phyloP scores from a whole-genome alignment of 2,329 filamentous ascomycete species.

The Macrophomina phaseolina region DNA sequence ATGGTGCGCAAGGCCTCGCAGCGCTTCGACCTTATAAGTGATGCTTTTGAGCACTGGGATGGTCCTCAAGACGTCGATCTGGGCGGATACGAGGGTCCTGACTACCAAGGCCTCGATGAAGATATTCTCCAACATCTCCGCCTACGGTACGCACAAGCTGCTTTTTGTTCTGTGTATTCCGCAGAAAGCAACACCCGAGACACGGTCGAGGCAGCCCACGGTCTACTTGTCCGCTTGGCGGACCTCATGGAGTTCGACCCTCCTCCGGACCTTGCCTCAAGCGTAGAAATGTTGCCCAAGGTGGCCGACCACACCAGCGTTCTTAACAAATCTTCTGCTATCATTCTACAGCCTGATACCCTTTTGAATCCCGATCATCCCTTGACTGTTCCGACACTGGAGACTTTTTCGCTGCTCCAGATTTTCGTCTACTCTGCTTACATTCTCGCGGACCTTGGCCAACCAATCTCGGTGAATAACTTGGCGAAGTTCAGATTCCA shows the following conservation, averaged over 20 bases:
- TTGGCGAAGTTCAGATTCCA: slow-evolving; percentile 67
- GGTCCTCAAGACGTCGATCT: slow-evolving; percentile 74
- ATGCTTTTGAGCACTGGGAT: slow-evolving; percentile 73
- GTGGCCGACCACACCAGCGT: slow-evolving; percentile 45
- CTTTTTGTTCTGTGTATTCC: slow-evolving; percentile 71
- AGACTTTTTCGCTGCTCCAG: slow-evolving; percentile 65
- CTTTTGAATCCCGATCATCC: slow-evolving; percentile 66
- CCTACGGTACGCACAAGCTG: slow-evolving; percentile 69
- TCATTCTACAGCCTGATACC: slow-evolving; percentile 47
- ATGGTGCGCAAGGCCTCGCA: slow-evolving; percentile 64
- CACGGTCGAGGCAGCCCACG: slow-evolving; percentile 65
- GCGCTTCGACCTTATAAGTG: slow-evolving; percentile 67
- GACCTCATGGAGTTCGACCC: slow-evolving; percentile 66
- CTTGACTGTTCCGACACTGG: slow-evolving; percentile 65
- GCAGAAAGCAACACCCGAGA: slow-evolving; percentile 65
- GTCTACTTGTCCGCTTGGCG: slow-evolving; percentile 64
- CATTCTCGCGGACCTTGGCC: slow-evolving; percentile 49
- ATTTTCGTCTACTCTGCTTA: slow-evolving; percentile 62
- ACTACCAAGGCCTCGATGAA: slow-evolving; percentile 62
- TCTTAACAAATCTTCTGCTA: slow-evolving; percentile 39
- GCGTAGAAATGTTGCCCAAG: slow-evolving; percentile 50
- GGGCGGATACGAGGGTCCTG: slow-evolving; percentile 60
- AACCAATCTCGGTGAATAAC: slow-evolving; percentile 48
- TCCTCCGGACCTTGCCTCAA: slow-evolving; percentile 54
- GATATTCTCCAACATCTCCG: slow-evolving; percentile 65